Evolutionary conservation across 164 flowering plant genomes (phyloP).

Genomic region (Aristolochia fimbriata): DNA sequence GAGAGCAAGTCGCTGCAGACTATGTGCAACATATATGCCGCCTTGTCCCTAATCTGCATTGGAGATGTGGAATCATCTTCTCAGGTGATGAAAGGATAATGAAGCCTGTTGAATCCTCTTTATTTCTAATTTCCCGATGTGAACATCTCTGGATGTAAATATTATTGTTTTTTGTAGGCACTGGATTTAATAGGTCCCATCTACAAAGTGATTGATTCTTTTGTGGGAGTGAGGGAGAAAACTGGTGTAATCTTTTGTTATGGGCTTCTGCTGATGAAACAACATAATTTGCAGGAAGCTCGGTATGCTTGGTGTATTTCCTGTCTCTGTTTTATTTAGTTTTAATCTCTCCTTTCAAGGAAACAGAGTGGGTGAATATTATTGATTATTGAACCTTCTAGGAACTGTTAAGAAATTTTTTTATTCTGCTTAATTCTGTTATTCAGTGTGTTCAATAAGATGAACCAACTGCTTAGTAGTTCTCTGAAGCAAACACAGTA

Average conservation of each 20-base stretch:
- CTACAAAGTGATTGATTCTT: slow-evolving; percentile 67
- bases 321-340: not conserved
- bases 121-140: not conserved
- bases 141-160: not conserved
- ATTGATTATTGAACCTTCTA: no score
- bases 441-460: no score
- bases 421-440: no score
- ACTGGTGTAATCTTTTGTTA: slow-evolving; percentile 72
- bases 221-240: slow-evolving; percentile 85
- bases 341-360: not conserved
- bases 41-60: slow-evolving; percentile 79
- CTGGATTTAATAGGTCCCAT: slow-evolving; percentile 87
- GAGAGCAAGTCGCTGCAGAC: slow-evolving; percentile 80
- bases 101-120: not conserved
- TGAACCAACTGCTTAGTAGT: no score
- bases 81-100: slow-evolving; percentile 29
- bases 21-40: slow-evolving; percentile 88
- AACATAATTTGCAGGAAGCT: slow-evolving; percentile 86
- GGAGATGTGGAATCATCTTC: slow-evolving; percentile 93
- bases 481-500: no score
- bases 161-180: slow-evolving; percentile 43
- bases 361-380: no score
- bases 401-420: no score
- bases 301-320: slow-evolving; percentile 31
- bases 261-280: slow-evolving; percentile 88